These are phyloP conservation scores for Pascua guehoae DNA, from an alignment of 1,284 basidiomycete genomes.

Conservation along the genomic window DNA sequence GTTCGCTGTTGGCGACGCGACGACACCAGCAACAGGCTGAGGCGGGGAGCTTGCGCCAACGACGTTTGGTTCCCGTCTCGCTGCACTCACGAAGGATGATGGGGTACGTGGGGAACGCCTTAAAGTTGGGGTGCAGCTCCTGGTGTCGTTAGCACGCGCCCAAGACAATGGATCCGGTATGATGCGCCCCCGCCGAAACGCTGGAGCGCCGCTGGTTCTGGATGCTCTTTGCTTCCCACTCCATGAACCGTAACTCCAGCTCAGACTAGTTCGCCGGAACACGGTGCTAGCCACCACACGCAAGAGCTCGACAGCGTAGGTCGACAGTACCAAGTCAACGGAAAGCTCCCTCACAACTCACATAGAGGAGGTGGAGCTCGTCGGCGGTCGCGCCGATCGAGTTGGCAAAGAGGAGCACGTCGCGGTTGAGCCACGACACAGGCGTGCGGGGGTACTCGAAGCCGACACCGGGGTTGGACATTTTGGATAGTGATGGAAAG, in stretches of 20 bases:
- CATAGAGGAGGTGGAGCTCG: constrained; percentile 21
- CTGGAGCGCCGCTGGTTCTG: background rate
- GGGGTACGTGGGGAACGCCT: constrained; percentile 19
- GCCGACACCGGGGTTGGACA: constrained; percentile 13
- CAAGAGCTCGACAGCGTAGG: background rate
- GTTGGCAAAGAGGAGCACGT: constrained; percentile 20
- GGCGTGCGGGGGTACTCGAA: constrained; percentile 14
- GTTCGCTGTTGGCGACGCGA: no score
- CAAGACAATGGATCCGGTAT: background rate
- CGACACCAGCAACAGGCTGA: no score
- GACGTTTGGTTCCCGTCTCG: background rate
- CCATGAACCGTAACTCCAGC: background rate
- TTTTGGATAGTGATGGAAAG: background rate
- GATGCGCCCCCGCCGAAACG: no score
- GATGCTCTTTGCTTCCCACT: background rate
- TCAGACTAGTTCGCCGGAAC: no score
- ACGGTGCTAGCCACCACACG: no score
- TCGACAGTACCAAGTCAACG: background rate
- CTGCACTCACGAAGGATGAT: constrained; percentile 14
- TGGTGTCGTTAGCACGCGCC: background rate
- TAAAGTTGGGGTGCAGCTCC: constrained; percentile 20
- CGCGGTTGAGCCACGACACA: constrained; percentile 18
- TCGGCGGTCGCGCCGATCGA: constrained; percentile 19
- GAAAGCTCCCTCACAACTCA: background rate
- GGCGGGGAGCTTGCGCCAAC: no score